Percentiles rank a stretch among this genome's conserved stretches.
These are phyloP conservation scores for Bertia moriformis DNA, from an alignment of 2,329 filamentous ascomycete genomes.

Conservation along the genomic window DNA sequence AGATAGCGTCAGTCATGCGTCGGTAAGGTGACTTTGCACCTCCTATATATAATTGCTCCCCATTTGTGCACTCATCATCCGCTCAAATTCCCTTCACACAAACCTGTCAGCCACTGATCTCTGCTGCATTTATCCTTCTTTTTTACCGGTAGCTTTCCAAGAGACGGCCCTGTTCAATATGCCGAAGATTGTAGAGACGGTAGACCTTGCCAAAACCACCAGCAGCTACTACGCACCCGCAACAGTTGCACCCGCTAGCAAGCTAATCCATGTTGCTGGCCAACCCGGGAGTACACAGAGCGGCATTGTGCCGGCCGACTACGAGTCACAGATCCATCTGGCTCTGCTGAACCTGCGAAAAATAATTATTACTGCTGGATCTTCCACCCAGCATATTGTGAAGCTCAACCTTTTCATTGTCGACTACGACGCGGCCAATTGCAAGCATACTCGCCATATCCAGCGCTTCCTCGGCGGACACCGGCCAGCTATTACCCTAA, in stretches of 20 bases:
- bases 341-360: slow-evolving; percentile 20
- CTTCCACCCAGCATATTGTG: slow-evolving; percentile 18
- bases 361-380: slow-evolving; percentile 17
- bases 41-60: too few species aligned
- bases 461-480: slow-evolving; percentile 20
- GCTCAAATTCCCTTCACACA: too few species aligned
- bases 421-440: slow-evolving; percentile 20
- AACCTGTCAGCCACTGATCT: too few species aligned
- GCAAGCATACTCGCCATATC: slow-evolving; percentile 19
- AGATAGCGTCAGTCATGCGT: too few species aligned
- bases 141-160: too few species aligned
- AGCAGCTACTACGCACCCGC: slow-evolving; percentile 9
- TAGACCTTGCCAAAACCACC: slow-evolving; percentile 7
- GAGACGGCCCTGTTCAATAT: too few species aligned
- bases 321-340: slow-evolving; percentile 24
- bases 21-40: too few species aligned
- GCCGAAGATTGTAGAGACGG: not conserved
- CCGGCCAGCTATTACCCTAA: slow-evolving; percentile 23
- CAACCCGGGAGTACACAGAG: slow-evolving; percentile 16
- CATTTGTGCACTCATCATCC: too few species aligned
- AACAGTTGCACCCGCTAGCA: slow-evolving; percentile 5
- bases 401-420: slow-evolving; percentile 27
- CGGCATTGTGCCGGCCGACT: slow-evolving; percentile 17
- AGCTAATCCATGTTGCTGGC: slow-evolving; percentile 16
- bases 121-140: too few species aligned